These are phyloP conservation scores for Sonneratia caseolaris DNA, from an alignment of 345 rosid species.

Conservation along the genomic window DNA sequence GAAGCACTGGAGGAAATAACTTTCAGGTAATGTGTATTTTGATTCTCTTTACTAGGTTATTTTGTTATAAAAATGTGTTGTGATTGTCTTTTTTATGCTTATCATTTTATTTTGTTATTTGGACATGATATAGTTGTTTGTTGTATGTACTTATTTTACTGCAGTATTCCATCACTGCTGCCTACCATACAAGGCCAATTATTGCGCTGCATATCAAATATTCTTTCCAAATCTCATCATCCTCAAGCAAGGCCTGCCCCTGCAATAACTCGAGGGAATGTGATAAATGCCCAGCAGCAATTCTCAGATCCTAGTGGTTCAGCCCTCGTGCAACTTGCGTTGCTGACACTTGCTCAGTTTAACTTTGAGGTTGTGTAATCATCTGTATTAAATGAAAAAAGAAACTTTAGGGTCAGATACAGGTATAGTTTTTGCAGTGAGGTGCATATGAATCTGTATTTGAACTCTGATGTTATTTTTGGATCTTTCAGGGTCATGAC, in stretches of 20 bases:
- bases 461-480: not conserved
- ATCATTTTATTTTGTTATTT: conserved; percentile 51
- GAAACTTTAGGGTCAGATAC: not conserved
- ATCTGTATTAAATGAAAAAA: not conserved
- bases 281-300: conserved; percentile 42
- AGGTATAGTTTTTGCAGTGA: not conserved
- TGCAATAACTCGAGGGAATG: conserved; percentile 46
- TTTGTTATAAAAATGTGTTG: not conserved
- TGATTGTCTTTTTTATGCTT: not conserved
- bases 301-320: conserved; percentile 58
- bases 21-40: conserved; percentile 34
- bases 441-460: not conserved
- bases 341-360: conserved; percentile 89
- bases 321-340: conserved; percentile 83
- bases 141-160: conserved; percentile 11
- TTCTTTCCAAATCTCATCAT: conserved; percentile 71
- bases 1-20: conserved; percentile 88
- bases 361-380: conserved; percentile 54
- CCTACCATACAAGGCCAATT: conserved; percentile 81
- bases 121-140: not conserved
- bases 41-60: not conserved
- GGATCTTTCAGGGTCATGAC: conserved; percentile 28
- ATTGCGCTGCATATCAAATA: conserved; percentile 66
- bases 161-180: conserved; percentile 86
- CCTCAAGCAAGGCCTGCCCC: conserved; percentile 57